Base-by-base conservation (phyloP, 2,329 filamentous ascomycete species). In the Exophiala dermatitidis region DNA sequence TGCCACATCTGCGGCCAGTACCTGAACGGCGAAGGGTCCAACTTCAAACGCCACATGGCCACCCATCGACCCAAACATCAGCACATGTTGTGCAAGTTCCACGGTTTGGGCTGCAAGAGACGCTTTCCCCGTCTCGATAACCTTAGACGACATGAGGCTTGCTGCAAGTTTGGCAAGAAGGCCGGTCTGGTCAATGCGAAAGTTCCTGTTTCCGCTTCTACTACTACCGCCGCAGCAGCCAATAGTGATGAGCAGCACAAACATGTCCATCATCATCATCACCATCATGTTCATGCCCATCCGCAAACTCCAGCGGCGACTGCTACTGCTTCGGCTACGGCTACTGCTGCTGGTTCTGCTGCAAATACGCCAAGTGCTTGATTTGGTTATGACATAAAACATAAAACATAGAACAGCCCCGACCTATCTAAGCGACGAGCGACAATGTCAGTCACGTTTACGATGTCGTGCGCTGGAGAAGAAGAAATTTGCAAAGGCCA, bases 131-230 rank as follows among this genome's bases (percentile, higher is more conserved):
- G 61, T 10, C 50, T 63, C 28, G 61, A 63, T 36, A 63, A 63
- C 47, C 52, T 63, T 1, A 41, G 61, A 8, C 46, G 61, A 43
- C 61, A 63, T 36, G 61, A 63, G 46, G 53, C 50, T 12, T 62
- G 61, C 46, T 63, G 61, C 41, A 63, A 63, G 46, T 60, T 60
- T 48, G 61, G 61, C n/a, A 63, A 63, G 53, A 60, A 56, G 19
- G 58, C 54, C 30, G 56, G 51, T 5, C 28, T 51, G 44, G 30
- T 36, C 30, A 46, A 46, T 45, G 28, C 7, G 38, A 42, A 42
- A 10, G 38, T 19, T 19, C 19, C 19, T 19, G 19, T 19, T 19
- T 19, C 19, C 2, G 19, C 19, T 19, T 19, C 19, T 19, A 19
- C 19, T 19, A 19, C 19, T 19, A 19, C 19, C 19, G 19, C 19